Base-by-base conservation (phyloP, 75 land plant genomes). In the Pinus taeda region DNA sequence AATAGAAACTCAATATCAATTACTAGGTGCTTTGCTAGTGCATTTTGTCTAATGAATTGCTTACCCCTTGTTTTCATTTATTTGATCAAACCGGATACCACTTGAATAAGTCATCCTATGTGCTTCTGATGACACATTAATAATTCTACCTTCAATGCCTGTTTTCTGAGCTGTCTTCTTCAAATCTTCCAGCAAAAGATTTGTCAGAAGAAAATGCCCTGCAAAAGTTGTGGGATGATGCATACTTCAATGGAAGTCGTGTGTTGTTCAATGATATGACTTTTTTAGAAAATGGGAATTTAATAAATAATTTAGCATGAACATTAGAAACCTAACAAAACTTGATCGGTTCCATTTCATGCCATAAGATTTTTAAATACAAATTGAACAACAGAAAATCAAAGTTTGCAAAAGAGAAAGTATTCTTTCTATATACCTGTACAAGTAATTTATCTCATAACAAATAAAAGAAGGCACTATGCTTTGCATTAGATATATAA, bases 201-300 rank as follows among this genome's bases (percentile, higher is more conserved):
- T 21, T 42, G 85, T 85, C 39, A 90, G 73, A 65, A 90, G 78
- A 79, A 87, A 90, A 81, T 90, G 91, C 15, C 91, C 91, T 83
- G 82, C 17, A 73, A 53, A 71, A 20, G 58, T 30, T 1, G 12
- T 18, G 4, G 61, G 12, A 49, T 26, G 37, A 58, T 26, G 29
- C 69, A 58, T 57, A 5, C 24, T 53, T 74, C 29, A 63, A 74
- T 39, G 12, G 18, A 69, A 42, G 22, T 69, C 9, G 49, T 42
- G n/a, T 33, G 15, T 67, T 66, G 71, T 37, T n/a, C 49, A 39
- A 67, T 49, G 45, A 36, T 62, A 30, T 12, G 36, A 65, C 4
- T 0, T 4, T 6, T 36, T 33, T 69, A n/a, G 49, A 11, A 49
- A 49, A 9, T 49, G 55, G 49, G n/a, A 49, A 49, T 49, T 49